A percentile compares a stretch with the other conserved stretches of the same genome.
Evolutionary conservation across 2,329 filamentous ascomycete genomes (phyloP).

Genomic region (Exophiala sp.): DNA sequence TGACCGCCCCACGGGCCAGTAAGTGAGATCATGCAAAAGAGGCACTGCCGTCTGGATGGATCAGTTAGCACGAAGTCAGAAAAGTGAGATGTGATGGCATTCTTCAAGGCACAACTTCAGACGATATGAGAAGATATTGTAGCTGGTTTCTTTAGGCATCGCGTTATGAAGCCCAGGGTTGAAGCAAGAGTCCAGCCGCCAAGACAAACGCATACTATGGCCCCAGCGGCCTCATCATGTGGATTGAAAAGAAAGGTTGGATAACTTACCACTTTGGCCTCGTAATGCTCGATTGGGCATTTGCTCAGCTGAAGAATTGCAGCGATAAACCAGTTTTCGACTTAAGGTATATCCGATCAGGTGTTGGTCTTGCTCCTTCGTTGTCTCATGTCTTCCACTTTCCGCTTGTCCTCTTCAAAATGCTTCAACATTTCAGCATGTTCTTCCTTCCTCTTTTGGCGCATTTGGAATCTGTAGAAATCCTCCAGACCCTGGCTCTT

Average conservation of each 20-base stretch:
- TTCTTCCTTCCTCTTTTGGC: slow-evolving; percentile 74
- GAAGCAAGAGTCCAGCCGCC: slow-evolving; percentile 11
- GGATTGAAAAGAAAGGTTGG: background rate
- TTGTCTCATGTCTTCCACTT: slow-evolving; percentile 67
- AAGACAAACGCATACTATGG: slow-evolving; percentile 19
- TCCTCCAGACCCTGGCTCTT: slow-evolving; percentile 63
- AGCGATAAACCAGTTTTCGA: background rate
- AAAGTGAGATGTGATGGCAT: background rate
- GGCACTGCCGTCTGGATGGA: background rate
- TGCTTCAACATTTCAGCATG: slow-evolving; percentile 65
- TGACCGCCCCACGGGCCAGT: no score
- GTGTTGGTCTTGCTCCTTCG: slow-evolving; percentile 60
- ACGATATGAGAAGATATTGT: slow-evolving; percentile 23
- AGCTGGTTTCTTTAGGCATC: slow-evolving; percentile 23
- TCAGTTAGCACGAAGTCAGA: slow-evolving; percentile 3
- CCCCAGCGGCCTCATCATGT: slow-evolving; percentile 27
- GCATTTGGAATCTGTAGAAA: slow-evolving; percentile 81
- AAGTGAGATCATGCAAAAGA: no score
- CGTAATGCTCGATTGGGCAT: background rate
- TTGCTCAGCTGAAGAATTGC: background rate
- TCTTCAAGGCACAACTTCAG: slow-evolving; percentile 7
- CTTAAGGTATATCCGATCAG: background rate
- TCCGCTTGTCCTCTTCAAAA: slow-evolving; percentile 74
- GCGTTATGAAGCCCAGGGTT: slow-evolving; percentile 13
- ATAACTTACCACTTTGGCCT: slow-evolving; percentile 1